A percentile compares a stretch with the other conserved stretches of the same genome.
Conservation (phyloP, 805 yeast genomes). For the Candida suzukii region DNA sequence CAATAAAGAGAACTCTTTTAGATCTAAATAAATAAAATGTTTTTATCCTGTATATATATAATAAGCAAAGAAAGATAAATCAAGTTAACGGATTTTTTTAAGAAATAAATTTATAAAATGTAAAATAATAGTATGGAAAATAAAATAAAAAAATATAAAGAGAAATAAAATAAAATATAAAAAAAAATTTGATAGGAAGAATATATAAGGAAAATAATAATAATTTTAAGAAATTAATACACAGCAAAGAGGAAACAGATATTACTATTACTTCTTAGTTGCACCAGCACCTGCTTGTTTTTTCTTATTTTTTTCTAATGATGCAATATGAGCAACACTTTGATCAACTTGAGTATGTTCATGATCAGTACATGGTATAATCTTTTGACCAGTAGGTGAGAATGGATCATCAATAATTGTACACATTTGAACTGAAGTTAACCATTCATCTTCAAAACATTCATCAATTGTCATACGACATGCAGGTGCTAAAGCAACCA, state of each 20-base stretch:
- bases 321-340: constrained; percentile 92
- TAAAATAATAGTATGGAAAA: too few species aligned
- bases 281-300: constrained; percentile 23
- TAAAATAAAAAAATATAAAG: too few species aligned
- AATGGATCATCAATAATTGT: constrained; percentile 40
- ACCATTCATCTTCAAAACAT: constrained; percentile 68
- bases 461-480: constrained; percentile 79
- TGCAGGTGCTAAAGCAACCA: constrained; percentile 84
- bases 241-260: not conserved
- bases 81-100: too few species aligned
- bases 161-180: too few species aligned
- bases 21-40: not conserved
- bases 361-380: constrained; percentile 51
- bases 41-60: too few species aligned
- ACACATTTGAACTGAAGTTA: constrained; percentile 61
- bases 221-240: too few species aligned
- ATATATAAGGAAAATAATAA: too few species aligned
- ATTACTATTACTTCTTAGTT: not conserved
- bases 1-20: constrained; percentile 31
- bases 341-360: constrained; percentile 86
- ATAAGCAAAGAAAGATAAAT: too few species aligned
- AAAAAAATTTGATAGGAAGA: too few species aligned
- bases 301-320: constrained; percentile 77
- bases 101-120: too few species aligned
- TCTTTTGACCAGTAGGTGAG: constrained; percentile 25